Base-by-base conservation (phyloP, 768 basidiomycete genomes). In the Calocybe gangraenosa region DNA sequence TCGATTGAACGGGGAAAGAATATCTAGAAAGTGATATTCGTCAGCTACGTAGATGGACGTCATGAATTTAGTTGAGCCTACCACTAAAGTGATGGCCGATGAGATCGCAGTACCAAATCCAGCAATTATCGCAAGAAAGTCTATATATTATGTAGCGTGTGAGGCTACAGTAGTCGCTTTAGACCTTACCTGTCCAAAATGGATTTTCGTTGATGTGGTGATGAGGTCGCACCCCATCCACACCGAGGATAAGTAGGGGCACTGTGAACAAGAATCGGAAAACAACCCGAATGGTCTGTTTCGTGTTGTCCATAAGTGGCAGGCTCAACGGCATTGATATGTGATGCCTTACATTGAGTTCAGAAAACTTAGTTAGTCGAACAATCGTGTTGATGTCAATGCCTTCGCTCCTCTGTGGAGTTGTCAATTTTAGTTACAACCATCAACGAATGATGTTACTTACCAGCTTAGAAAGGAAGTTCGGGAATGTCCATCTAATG, bases 1-100 rank as follows among this genome's bases (percentile, higher is more conserved):
- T 84, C 75, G 35, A 84, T 73, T 4, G 83, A 85, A 32, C 88
- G 84, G 42, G 88, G 88, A 68, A 90, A 91, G 72, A 91, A 91
- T 28, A 90, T 85, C 86, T 88, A 49, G 37, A 36, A 13, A 4
- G 38, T 21, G 34, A 7, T 7, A n/a, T 48, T 28, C 31, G 21
- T 34, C 7, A 32, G 28, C 7, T 17, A n/a, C n/a, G n/a, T n/a
- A n/a, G n/a, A 22, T 17, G 2, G 32, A 43, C 20, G 15, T 21
- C 14, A 28, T 28, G 6, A 28, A 6, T 28, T 28, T 6, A 20
- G 8, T 7, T 14, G 37, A 38, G 63, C 71, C 44, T 63, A 87
- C 87, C 35, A 87, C 73, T 17, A 91, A 75, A 0, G 87, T 91
- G 47, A 89, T 74, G 4, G 71, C 82, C 0, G 87, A 89, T 1